Evolutionary conservation across 805 yeast species (phyloP).

Genomic region (Torulaspora franciscae): DNA sequence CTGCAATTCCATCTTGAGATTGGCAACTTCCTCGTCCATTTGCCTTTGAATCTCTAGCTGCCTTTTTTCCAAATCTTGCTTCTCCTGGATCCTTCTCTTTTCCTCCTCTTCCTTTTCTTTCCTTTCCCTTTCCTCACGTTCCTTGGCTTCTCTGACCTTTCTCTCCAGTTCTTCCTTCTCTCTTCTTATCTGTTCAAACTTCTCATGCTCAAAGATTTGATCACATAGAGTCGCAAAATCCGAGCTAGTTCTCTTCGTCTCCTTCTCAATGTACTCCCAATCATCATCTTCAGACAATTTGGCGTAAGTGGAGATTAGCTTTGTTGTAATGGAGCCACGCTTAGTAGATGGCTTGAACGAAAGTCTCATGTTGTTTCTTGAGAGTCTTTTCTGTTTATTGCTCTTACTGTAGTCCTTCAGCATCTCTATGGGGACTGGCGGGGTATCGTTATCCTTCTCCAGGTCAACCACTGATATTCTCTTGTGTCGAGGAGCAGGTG

Average conservation of each 20-base stretch:
- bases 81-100: slow-evolving; percentile 19
- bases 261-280: slow-evolving; percentile 66
- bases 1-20: slow-evolving; percentile 19
- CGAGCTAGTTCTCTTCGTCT: slow-evolving; percentile 69
- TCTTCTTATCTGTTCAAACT: slow-evolving; percentile 52
- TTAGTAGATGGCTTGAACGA: slow-evolving; percentile 43
- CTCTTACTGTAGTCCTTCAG: slow-evolving; percentile 19
- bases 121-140: slow-evolving; percentile 44
- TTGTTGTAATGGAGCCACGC: slow-evolving; percentile 68
- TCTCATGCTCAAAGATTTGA: slow-evolving; percentile 68
- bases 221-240: slow-evolving; percentile 76
- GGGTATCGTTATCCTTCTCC: slow-evolving; percentile 20
- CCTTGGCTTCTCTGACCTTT: slow-evolving; percentile 43
- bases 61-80: slow-evolving; percentile 22
- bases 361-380: slow-evolving; percentile 35
- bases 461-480: slow-evolving; percentile 24
- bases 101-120: slow-evolving; percentile 27
- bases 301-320: slow-evolving; percentile 67
- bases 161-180: slow-evolving; percentile 42
- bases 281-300: slow-evolving; percentile 59
- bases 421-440: slow-evolving; percentile 27
- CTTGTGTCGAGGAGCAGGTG: slow-evolving; percentile 30
- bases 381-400: slow-evolving; percentile 18
- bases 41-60: slow-evolving; percentile 30
- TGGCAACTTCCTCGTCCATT: slow-evolving; percentile 25